Base-by-base conservation (phyloP, 257 asterid species). In the Scutellaria minor region DNA sequence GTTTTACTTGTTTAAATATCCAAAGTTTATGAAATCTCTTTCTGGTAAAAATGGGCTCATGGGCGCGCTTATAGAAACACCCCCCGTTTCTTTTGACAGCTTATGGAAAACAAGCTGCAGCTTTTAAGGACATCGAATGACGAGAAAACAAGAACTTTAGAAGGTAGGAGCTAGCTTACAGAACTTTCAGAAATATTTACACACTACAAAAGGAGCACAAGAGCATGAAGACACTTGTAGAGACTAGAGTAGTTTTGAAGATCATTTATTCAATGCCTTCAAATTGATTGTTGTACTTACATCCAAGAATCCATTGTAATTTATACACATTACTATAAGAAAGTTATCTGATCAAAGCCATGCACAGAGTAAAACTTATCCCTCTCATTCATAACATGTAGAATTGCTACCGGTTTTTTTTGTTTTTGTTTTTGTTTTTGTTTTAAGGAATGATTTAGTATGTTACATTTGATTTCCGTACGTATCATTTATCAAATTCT, bases 71-170 rank as follows among this genome's bases (percentile, higher is more conserved):
- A 42, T 18, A 50, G 10, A 58, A 65, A 22, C 9, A 59, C 27
- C 72, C 56, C n/a, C 70, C 35, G 1, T 64, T 31, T 70, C 27
- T 44, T 27, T 54, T 5, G 9, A 47, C 88, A 93, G 98, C 71
- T 72, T 79, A 76, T 91, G 81, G 92, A 88, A 75, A 68, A 68
- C 44, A 96, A 93, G 74, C 87, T 83, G 68, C 79, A 82, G 83
- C 85, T 66, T 77, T 68, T 89, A 51, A 84, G 74, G 72, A 62
- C 77, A 65, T 58, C 80, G 41, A 68, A 79, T 24, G 60, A 57
- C 3, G 87, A 84, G 83, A 80, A 59, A 39, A 40, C 27, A 47
- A 70, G 86, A 78, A 67, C 72, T 41, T 63, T 70, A 70, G 60
- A 63, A 65, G 70, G 52, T 71, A 61, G 73, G 58, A 76, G 66